These are phyloP conservation scores for Neonectria punicea DNA, from an alignment of 2,329 filamentous ascomycete species.

Conservation along the genomic window DNA sequence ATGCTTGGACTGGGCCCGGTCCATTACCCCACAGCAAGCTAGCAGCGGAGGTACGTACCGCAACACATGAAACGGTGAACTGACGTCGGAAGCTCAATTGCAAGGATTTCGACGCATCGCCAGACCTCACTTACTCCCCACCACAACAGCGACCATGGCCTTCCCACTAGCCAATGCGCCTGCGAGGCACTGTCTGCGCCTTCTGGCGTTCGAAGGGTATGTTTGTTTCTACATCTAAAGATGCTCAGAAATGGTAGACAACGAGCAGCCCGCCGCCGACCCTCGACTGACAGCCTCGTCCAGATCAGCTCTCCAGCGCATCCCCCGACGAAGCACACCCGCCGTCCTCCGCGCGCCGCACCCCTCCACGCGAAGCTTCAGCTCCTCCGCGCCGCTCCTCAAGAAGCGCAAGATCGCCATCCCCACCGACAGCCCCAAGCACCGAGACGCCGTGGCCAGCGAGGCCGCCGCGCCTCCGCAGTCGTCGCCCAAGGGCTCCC, in stretches of 20 bases:
- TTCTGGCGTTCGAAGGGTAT: slow-evolving; percentile 42
- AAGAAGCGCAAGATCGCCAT: slow-evolving; percentile 54
- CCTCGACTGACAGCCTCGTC: slow-evolving; percentile 23
- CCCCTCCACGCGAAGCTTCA: slow-evolving; percentile 43
- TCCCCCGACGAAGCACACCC: slow-evolving; percentile 17
- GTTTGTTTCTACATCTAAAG: not conserved
- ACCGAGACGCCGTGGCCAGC: slow-evolving; percentile 29
- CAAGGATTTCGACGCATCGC: slow-evolving; percentile 32
- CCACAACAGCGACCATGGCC: slow-evolving; percentile 29
- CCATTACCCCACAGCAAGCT: not conserved
- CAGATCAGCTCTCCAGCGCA: slow-evolving; percentile 31
- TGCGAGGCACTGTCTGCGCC: slow-evolving; percentile 34
- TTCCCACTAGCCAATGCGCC: slow-evolving; percentile 40
- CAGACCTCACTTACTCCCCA: slow-evolving; percentile 1
- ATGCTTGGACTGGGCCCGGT: not conserved
- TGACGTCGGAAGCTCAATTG: slow-evolving; percentile 38
- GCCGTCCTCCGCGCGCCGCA: slow-evolving; percentile 3
- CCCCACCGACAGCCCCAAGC: slow-evolving; percentile 44
- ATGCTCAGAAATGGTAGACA: not conserved
- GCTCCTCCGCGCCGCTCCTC: slow-evolving; percentile 40
- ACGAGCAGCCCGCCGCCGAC: not conserved
- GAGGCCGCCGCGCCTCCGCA: slow-evolving; percentile 30
- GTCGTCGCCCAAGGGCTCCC: slow-evolving; percentile 25
- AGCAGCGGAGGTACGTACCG: slow-evolving; percentile 13
- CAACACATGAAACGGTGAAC: slow-evolving; percentile 26